A percentile compares a stretch with the other conserved stretches of the same genome.
Conservation (phyloP, 768 basidiomycete genomes). For the Russula earlei region DNA sequence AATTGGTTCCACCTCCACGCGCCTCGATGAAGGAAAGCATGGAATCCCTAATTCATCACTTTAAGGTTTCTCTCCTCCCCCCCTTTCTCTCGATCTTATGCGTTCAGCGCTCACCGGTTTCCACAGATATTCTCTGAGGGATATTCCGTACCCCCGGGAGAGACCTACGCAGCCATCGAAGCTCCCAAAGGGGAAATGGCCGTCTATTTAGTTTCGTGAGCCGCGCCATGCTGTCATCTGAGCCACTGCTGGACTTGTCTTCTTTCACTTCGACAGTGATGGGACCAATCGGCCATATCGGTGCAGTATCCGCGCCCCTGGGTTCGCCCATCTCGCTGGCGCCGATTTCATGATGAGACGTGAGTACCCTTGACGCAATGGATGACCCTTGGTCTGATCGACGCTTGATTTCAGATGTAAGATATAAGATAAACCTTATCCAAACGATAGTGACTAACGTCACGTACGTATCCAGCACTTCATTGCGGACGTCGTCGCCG, state of each 20-base stretch:
- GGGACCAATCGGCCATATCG: conserved; percentile 93
- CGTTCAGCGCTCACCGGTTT: conserved; percentile 12
- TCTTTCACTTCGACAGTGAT: conserved; percentile 43
- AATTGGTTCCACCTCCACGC: conserved; percentile 91
- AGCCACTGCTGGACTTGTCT: not conserved
- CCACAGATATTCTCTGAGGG: conserved; percentile 88
- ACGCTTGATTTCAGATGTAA: conserved; percentile 18
- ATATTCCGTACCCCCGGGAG: conserved; percentile 90
- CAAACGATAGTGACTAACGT: conserved; percentile 7
- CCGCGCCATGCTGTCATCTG: conserved; percentile 16
- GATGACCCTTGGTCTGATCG: conserved; percentile 4
- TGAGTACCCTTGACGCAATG: conserved; percentile 32
- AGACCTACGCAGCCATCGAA: conserved; percentile 96
- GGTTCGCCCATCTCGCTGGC: conserved; percentile 92
- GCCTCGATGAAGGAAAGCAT: conserved; percentile 99
- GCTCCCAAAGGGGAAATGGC: conserved; percentile 99
- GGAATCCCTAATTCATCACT: conserved; percentile 97
- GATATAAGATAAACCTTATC: conserved; percentile 29
- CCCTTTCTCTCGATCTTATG: not conserved
- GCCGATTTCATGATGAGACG: conserved; percentile 98
- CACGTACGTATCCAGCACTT: conserved; percentile 47
- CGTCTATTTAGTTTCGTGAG: conserved; percentile 92
- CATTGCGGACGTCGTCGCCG: conserved; percentile 90
- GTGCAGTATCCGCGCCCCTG: conserved; percentile 95
- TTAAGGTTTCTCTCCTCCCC: conserved; percentile 52